Percentiles rank a stretch among this genome's conserved stretches.
Evolutionary conservation across 2,329 filamentous ascomycete genomes (phyloP).

Genomic region (Coniochaeta pulveracea): DNA sequence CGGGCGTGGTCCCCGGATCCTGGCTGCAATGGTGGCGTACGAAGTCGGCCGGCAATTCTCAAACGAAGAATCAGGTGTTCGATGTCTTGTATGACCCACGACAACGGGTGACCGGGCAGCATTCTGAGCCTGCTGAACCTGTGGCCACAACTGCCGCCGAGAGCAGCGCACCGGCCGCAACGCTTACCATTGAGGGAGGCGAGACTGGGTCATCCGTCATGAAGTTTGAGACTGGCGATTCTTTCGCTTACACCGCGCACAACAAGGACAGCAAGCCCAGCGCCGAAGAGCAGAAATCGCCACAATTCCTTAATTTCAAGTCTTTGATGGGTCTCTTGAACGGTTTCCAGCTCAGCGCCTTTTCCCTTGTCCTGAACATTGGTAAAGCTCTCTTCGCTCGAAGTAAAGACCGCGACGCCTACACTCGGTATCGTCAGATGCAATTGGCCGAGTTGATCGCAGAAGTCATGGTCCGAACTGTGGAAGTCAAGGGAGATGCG

Average conservation of each 20-base stretch:
- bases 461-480: slow-evolving; percentile 58
- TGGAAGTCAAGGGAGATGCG: too few relatives aligned
- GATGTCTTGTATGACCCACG: too few relatives aligned
- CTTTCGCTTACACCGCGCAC: slow-evolving; percentile 9
- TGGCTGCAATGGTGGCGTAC: too few relatives aligned
- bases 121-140: too few relatives aligned
- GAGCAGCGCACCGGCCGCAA: not conserved
- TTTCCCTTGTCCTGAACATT: slow-evolving; percentile 74
- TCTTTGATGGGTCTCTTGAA: slow-evolving; percentile 67
- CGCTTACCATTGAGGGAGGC: slow-evolving; percentile 2
- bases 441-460: slow-evolving; percentile 57
- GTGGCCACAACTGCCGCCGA: not conserved
- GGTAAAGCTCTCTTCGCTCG: slow-evolving; percentile 73
- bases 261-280: slow-evolving; percentile 23
- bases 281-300: slow-evolving; percentile 27
- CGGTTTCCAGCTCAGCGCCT: slow-evolving; percentile 68
- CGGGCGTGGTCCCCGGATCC: slow-evolving; percentile 59
- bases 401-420: slow-evolving; percentile 58
- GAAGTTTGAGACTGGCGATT: not conserved
- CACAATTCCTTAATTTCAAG: slow-evolving; percentile 61
- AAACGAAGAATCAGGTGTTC: slow-evolving; percentile 7
- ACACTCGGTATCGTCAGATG: slow-evolving; percentile 39
- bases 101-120: too few relatives aligned
- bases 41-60: too few relatives aligned
- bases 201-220: slow-evolving; percentile 5